Conservation (phyloP, 257 asterid genomes). For the Coffea eugenioides region DNA sequence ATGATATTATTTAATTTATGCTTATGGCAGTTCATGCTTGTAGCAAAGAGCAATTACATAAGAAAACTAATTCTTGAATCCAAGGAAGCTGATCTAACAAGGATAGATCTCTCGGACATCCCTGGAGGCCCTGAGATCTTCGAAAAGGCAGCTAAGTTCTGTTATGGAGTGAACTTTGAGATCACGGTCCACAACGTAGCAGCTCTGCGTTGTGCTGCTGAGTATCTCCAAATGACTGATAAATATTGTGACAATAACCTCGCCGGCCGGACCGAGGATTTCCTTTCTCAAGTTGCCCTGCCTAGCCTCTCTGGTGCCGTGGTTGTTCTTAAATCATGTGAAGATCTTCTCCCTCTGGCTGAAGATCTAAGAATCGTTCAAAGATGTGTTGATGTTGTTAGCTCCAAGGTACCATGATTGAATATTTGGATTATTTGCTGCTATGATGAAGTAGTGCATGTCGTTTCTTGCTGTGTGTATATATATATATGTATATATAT, state of each 20-base stretch:
- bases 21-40: slow-evolving; percentile 77
- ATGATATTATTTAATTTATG: background rate
- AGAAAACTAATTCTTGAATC: slow-evolving; percentile 68
- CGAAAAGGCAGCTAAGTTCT: slow-evolving; percentile 88
- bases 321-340: slow-evolving; percentile 78
- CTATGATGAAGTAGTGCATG: too few relatives aligned
- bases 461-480: background rate
- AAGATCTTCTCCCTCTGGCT: slow-evolving; percentile 82
- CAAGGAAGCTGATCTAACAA: slow-evolving; percentile 57
- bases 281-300: slow-evolving; percentile 73
- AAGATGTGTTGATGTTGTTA: slow-evolving; percentile 68
- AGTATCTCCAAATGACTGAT: slow-evolving; percentile 86
- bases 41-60: slow-evolving; percentile 88
- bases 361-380: slow-evolving; percentile 72
- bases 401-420: slow-evolving; percentile 55
- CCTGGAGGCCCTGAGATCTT: slow-evolving; percentile 96
- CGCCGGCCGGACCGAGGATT: slow-evolving; percentile 81
- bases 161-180: slow-evolving; percentile 95
- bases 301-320: slow-evolving; percentile 81
- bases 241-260: slow-evolving; percentile 69
- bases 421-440: too few relatives aligned
- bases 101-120: slow-evolving; percentile 61
- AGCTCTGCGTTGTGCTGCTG: slow-evolving; percentile 88
- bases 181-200: slow-evolving; percentile 94
- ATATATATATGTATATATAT: too few relatives aligned